A percentile compares a stretch with the other conserved stretches of the same genome.
Evolutionary conservation across 345 rosid species (phyloP).

Genomic region (Barbarea vulgaris): DNA sequence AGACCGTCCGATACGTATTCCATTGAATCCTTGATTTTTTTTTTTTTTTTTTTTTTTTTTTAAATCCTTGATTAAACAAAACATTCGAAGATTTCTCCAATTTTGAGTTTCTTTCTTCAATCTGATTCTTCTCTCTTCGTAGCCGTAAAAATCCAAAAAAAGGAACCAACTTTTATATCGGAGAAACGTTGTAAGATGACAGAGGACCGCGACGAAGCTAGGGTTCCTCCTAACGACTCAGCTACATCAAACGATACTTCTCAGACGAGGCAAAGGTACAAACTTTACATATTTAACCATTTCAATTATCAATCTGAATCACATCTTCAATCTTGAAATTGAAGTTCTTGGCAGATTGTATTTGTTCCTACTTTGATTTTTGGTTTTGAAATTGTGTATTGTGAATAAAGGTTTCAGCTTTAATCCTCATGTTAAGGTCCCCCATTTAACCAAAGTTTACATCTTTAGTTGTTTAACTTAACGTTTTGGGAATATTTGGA

Average conservation of each 20-base stretch:
- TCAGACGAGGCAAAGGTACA: conserved; percentile 59
- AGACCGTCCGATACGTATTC: no score
- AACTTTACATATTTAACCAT: neutral
- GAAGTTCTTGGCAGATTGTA: neutral
- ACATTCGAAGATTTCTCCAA: neutral
- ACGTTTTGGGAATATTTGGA: neutral
- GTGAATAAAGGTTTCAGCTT: neutral
- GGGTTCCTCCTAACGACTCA: conserved; percentile 49
- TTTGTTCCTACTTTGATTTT: neutral
- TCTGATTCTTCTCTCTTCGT: conserved; percentile 8
- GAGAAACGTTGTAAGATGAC: conserved; percentile 43
- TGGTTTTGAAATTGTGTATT: neutral
- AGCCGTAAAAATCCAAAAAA: neutral
- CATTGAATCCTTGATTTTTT: no score
- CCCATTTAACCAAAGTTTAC: neutral
- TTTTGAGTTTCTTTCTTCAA: neutral
- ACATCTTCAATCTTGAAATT: neutral
- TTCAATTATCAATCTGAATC: neutral
- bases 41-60: no score
- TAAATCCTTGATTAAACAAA: neutral
- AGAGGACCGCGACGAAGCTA: conserved; percentile 45
- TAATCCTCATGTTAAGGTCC: no score
- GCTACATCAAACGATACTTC: conserved; percentile 39
- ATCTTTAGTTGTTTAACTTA: neutral
- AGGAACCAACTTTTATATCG: neutral